These are phyloP conservation scores for Apiotrichum domesticum DNA, from an alignment of 1,284 basidiomycete species.

Conservation along the genomic window DNA sequence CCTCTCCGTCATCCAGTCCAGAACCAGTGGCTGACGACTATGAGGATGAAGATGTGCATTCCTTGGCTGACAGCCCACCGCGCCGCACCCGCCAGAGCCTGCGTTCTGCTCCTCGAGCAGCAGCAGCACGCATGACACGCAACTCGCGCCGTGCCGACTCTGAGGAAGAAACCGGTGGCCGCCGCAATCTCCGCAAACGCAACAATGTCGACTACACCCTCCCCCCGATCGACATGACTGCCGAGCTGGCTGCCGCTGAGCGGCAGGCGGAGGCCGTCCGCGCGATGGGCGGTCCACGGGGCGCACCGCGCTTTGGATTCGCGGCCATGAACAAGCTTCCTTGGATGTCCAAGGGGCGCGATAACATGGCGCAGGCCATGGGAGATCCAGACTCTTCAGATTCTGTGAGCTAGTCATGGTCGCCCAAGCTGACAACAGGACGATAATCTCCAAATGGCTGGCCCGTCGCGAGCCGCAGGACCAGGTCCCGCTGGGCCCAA, in stretches of 20 bases:
- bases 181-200: slow-evolving; percentile 39
- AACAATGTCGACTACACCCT: slow-evolving; percentile 44
- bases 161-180: slow-evolving; percentile 29
- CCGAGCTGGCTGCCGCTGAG: slow-evolving; percentile 21
- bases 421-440: background rate
- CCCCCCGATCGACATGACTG: slow-evolving; percentile 37
- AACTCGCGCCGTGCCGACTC: slow-evolving; percentile 16
- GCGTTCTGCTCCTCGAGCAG: slow-evolving; percentile 2
- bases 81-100: slow-evolving; percentile 2
- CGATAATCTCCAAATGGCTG: slow-evolving; percentile 2
- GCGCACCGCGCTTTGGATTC: background rate
- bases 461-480: slow-evolving; percentile 1
- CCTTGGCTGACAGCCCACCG: slow-evolving; percentile 1
- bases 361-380: slow-evolving; percentile 34
- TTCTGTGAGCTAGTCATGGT: slow-evolving; percentile 25
- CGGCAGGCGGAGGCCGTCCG: slow-evolving; percentile 20
- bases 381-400: slow-evolving; percentile 42
- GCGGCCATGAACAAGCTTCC: slow-evolving; percentile 20
- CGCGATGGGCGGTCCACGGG: slow-evolving; percentile 18
- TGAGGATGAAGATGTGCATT: slow-evolving; percentile 25
- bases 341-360: slow-evolving; percentile 29
- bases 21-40: slow-evolving; percentile 24
- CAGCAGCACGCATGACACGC: slow-evolving; percentile 14
- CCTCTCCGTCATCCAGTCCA: slow-evolving; percentile 16
- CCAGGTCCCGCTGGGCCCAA: slow-evolving; percentile 64